Evolutionary conservation across 768 basidiomycete species (phyloP), one percentile per base, ranked within the genome.

Genomic region (Suillus subalutaceus): DNA sequence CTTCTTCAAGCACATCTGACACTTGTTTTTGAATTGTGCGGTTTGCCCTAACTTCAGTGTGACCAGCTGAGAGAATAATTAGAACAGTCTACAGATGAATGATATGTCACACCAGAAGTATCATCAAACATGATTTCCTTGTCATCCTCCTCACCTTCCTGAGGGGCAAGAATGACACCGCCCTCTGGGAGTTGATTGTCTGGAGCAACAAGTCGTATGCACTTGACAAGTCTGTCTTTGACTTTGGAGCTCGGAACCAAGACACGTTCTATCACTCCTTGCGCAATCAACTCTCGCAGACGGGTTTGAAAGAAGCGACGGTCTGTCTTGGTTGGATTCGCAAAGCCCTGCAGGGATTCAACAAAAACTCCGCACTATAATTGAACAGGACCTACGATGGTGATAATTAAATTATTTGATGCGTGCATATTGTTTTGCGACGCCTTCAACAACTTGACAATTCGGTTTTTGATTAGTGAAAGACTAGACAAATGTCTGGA

Each of bases 241-340:
- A 82, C 81, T 69, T 82, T 86, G 64, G 77, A 79, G 71, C 83
- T 87, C 6, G 90, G 90, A 10, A 94, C 88, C 52, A 86, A 76
- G 37, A 95, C 86, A 66, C 87, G 89, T 73, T 95, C 93, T 43
- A 96, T 84, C 46, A 92, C 72, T 8, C 91, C 88, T 72, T 90
- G 86, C 62, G 87, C 85, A 23, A 92, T 84, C 71, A 96, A 81
- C 69, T 91, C 91, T 3, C 88, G 85, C 48, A 95, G 79, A 53
- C 93, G 84, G 43, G 84, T 86, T 72, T 89, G 87, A 74, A 96
- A 93, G 72, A 94, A 93, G 16, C 93, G 86, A n/a, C 93, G 85
- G 69, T 94, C 90, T 5, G 86, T 86, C 75, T 89, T 92, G 6
- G 85, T 88, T 40, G 91, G 92, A 73, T 89, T 88, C 26, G 81